Evolutionary conservation across 176 grass and related monocot species (phyloP).

Genomic region (Triticum timopheevii): DNA sequence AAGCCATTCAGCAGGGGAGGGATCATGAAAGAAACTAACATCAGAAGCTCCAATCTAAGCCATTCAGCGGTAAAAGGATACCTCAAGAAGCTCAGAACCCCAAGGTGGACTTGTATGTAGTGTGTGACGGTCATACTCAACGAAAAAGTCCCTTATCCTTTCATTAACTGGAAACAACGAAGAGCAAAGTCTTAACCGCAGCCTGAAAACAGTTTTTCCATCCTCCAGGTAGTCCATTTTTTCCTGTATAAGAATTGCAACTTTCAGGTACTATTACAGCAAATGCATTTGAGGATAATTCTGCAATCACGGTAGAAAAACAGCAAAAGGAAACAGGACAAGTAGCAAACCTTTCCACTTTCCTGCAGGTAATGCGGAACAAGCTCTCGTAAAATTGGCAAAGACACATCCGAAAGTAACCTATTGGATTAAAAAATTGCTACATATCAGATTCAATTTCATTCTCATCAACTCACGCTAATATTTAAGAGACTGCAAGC

Average conservation of each 20-base stretch:
- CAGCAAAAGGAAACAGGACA: background rate
- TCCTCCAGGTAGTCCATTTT: constrained; percentile 93
- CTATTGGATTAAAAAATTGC: constrained; percentile 43
- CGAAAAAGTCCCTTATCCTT: constrained; percentile 91
- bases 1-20: background rate
- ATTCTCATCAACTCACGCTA: background rate
- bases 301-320: background rate
- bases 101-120: constrained; percentile 97
- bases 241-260: constrained; percentile 59
- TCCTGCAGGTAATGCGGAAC: constrained; percentile 94
- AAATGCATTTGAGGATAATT: constrained; percentile 28
- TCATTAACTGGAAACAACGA: constrained; percentile 94
- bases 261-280: constrained; percentile 1
- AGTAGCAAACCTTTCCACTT: constrained; percentile 76
- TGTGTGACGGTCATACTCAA: constrained; percentile 96
- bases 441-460: constrained; percentile 30
- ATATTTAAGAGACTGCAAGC: constrained; percentile 1
- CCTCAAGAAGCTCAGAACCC: constrained; percentile 99
- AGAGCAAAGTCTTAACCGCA: constrained; percentile 89
- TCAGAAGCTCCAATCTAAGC: constrained; percentile 25
- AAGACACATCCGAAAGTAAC: constrained; percentile 90
- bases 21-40: constrained; percentile 13
- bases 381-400: constrained; percentile 93
- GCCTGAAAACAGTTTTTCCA: constrained; percentile 86
- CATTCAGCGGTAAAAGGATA: constrained; percentile 36